Conservation (phyloP, 148 eudicot species). For the Rhododendron mucronatum region DNA sequence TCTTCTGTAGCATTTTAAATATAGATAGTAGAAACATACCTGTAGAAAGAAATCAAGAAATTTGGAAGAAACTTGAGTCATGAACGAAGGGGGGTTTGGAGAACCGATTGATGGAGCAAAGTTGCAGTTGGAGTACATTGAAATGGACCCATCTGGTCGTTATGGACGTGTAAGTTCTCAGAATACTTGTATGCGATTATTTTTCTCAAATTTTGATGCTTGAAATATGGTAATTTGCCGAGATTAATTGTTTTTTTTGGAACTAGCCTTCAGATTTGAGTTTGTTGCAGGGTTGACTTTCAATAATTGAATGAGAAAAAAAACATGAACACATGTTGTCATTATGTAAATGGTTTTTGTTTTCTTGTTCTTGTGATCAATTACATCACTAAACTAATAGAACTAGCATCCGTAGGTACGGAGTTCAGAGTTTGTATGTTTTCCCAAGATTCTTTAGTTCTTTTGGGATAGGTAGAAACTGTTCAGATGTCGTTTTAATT, state of each 20-base stretch:
- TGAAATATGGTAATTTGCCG: not conserved
- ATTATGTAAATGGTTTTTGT: not conserved
- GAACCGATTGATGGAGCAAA: constrained; percentile 18
- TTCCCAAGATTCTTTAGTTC: not conserved
- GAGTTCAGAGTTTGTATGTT: not conserved
- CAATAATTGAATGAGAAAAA: not conserved
- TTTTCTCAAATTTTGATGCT: not conserved
- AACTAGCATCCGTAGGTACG: not conserved
- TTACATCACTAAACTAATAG: not conserved
- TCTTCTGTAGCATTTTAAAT: not conserved
- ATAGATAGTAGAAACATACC: not conserved
- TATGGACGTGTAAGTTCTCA: constrained; percentile 63
- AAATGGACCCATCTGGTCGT: constrained; percentile 54
- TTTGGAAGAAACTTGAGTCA: constrained; percentile 7
- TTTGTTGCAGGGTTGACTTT: constrained; percentile 2
- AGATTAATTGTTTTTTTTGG: not conserved
- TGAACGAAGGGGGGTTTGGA: constrained; percentile 28
- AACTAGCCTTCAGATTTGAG: not conserved
- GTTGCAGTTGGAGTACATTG: constrained; percentile 31
- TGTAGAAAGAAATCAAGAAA: not conserved
- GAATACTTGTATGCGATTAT: not conserved
- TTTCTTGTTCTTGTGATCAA: not conserved
- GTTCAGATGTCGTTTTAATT: not conserved
- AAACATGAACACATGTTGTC: not conserved
- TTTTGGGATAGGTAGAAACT: not conserved